A percentile compares a stretch with the other conserved stretches of the same genome.
Evolutionary conservation across 129 eudicot species (phyloP).

Genomic region (Solidago caesia): DNA sequence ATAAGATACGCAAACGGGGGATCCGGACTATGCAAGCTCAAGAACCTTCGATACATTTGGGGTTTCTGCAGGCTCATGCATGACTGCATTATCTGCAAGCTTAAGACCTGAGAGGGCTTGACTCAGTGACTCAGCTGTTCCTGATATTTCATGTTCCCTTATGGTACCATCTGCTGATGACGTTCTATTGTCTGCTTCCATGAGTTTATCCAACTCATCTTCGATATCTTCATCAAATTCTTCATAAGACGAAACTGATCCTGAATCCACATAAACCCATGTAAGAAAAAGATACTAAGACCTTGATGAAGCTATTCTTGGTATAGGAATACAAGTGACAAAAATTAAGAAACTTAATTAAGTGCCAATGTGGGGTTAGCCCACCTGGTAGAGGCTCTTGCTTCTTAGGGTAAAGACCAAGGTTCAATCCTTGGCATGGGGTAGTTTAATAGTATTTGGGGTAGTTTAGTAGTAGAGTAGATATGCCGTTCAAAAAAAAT

Average conservation of each 20-base stretch:
- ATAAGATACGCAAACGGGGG: background rate
- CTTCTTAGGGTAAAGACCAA: too few species aligned
- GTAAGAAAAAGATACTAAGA: conserved; percentile 2
- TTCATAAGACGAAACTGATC: conserved; percentile 34
- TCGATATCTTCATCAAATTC: conserved; percentile 71
- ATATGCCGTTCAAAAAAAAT: background rate
- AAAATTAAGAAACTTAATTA: background rate
- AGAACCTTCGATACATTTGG: conserved; percentile 21
- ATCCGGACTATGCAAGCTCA: conserved; percentile 37
- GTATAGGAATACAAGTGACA: background rate
- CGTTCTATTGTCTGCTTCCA: conserved; percentile 39
- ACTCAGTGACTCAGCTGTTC: conserved; percentile 42
- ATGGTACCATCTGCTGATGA: conserved; percentile 25
- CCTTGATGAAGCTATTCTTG: conserved; percentile 4
- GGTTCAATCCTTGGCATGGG: too few species aligned
- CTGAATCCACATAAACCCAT: conserved; percentile 37
- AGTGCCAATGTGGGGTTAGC: too few species aligned
- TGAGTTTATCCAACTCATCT: conserved; percentile 60
- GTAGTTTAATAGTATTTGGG: too few species aligned
- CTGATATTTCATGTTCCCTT: conserved; percentile 25
- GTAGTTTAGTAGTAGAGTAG: too few species aligned
- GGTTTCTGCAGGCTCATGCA: conserved; percentile 10
- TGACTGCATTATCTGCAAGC: conserved; percentile 33
- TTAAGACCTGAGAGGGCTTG: conserved; percentile 51
- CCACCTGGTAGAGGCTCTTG: too few species aligned